A percentile compares a stretch with the other conserved stretches of the same genome.
phyloP scores from a whole-genome alignment of 1,284 basidiomycete genomes.

The Thecaphora frezii region DNA sequence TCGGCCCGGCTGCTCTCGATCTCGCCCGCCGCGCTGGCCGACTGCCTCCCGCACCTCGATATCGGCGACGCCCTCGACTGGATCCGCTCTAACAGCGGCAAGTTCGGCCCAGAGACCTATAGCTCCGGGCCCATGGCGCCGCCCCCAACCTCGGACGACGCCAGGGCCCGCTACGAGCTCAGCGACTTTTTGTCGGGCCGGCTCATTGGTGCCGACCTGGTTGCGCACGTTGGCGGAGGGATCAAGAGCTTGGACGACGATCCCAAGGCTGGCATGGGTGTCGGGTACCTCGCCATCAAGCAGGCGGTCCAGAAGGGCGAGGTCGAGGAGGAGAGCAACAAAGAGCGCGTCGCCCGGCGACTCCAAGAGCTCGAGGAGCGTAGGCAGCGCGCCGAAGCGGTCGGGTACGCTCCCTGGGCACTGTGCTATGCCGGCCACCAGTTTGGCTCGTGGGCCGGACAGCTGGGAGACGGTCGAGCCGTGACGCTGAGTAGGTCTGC shows the following conservation, averaged over 20 bases:
- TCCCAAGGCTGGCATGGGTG: conserved; percentile 26
- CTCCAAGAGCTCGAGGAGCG: conserved; percentile 29
- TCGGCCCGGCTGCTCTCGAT: conserved; percentile 65
- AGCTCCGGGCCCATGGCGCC: conserved; percentile 51
- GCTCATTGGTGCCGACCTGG: conserved; percentile 21
- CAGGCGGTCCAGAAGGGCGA: conserved; percentile 28
- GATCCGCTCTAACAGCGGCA: conserved; percentile 63
- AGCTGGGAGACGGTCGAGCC: conserved; percentile 91
- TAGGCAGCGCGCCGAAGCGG: conserved; percentile 2
- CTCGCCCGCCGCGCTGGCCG: conserved; percentile 69
- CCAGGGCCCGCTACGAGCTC: conserved; percentile 27
- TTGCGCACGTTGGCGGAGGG: neutral
- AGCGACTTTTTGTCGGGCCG: conserved; percentile 40
- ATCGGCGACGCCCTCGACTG: conserved; percentile 76
- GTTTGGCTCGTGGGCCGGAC: conserved; percentile 92
- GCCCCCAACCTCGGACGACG: conserved; percentile 7
- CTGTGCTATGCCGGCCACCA: conserved; percentile 64
- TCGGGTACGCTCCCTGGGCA: conserved; percentile 48
- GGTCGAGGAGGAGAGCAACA: conserved; percentile 13
- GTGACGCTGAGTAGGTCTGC: conserved; percentile 67
- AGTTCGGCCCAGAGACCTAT: conserved; percentile 49
- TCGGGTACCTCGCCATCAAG: conserved; percentile 30
- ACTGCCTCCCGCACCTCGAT: conserved; percentile 81
- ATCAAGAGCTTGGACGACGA: conserved; percentile 9
- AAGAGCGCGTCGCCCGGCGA: conserved; percentile 15